phyloP scores from a whole-genome alignment of 805 yeast species.

The Clavispora vitiphila region DNA sequence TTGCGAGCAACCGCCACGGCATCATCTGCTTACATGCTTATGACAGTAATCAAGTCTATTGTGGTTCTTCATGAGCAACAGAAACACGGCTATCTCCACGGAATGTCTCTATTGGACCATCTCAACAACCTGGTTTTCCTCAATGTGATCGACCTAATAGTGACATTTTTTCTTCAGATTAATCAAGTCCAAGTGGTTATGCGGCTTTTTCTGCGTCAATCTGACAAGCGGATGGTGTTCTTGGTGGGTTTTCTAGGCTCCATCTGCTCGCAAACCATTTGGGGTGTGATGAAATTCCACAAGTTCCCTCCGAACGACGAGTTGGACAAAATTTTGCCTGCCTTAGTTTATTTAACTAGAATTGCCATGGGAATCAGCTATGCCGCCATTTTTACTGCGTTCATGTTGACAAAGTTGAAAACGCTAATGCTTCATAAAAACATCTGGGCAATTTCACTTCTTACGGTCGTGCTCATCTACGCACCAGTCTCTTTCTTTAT shows the following conservation, averaged over 20 bases:
- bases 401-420: conserved; percentile 47
- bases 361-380: conserved; percentile 68
- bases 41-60: conserved; percentile 46
- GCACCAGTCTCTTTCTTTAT: conserved; percentile 66
- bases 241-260: conserved; percentile 53
- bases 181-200: conserved; percentile 70
- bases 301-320: conserved; percentile 33
- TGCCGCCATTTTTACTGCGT: conserved; percentile 58
- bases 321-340: conserved; percentile 57
- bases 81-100: conserved; percentile 35
- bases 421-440: conserved; percentile 43
- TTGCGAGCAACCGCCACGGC: conserved; percentile 46
- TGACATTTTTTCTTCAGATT: conserved; percentile 53
- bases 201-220: conserved; percentile 61
- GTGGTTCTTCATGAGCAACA: conserved; percentile 45
- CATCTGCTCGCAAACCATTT: conserved; percentile 53
- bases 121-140: conserved; percentile 44
- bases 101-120: conserved; percentile 39
- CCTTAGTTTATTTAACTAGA: conserved; percentile 67
- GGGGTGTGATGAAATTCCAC: conserved; percentile 62
- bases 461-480: conserved; percentile 52
- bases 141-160: conserved; percentile 53
- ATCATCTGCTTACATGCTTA: conserved; percentile 51
- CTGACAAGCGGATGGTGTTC: conserved; percentile 62
- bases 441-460: conserved; percentile 51